Evolutionary conservation across 202 grass and related monocot species (phyloP), one percentile per base, ranked within the genome.

Genomic region (Eragrostis tef): DNA sequence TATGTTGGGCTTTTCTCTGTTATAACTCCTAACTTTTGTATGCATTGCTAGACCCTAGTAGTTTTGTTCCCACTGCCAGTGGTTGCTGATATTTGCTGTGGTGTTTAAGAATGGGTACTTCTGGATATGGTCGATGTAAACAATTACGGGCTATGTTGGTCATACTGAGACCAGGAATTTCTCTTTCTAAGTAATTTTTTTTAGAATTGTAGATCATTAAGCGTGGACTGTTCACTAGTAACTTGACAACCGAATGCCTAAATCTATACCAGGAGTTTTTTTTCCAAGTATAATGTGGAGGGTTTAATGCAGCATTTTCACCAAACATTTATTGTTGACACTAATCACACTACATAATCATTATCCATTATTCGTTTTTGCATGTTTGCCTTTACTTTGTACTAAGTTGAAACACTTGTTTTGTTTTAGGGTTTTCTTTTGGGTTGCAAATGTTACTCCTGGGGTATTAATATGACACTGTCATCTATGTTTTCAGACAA

Each of bases 401-500:
- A 63, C 61, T 52, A 43, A 43, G 5, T 9, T 26, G 24, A 51
- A 72, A 50, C 12, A 19, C 34, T 62, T 25, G 73, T 51, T 78
- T 66, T 17, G 21, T 34, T 78, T 44, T n/a, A 50, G 16, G 3
- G n/a, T 53, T 79, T 68, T 4, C n/a, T 26, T 65, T 21, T 6
- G 0, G 8, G 47, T 42, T 68, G 48, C 47, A 52, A 71, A 26
- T 51, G 50, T 88, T 71, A 49, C 22, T 65, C 8, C 17, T 46
- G 36, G 59, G 42, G 27, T 75, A 79, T 41, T 86, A 52, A 86
- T 65, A 27, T 61, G 50, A 41, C 76, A 41, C 74, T 81, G 43
- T 63, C 71, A 65, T 73, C 86, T 65, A 16, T 88, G 14, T 65
- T 87, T 92, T 44, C 89, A 99, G 97, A 99, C 97, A 92, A 99